Base-by-base conservation (phyloP, 805 yeast genomes). In the Debaryomyces maramus region DNA sequence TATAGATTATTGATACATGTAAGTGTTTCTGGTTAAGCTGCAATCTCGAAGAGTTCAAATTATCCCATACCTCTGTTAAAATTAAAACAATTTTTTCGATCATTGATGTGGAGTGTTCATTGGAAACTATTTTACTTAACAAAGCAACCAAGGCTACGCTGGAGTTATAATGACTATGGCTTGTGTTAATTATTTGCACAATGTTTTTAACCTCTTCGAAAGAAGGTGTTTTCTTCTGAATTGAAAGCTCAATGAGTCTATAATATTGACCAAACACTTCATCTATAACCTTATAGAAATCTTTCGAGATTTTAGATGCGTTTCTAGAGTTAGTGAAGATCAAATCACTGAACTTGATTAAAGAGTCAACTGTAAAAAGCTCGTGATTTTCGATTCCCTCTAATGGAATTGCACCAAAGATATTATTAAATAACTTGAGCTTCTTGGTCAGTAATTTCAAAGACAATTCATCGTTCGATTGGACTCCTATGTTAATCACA, bases 11-110 rank as follows among this genome's bases (percentile, higher is more conserved):
- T 0, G 53, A 43, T 10, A 76, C 54, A 49, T 89, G 96, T 34
- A 87, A 66, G 10, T 70, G 71, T 37, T 80, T 77, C 46, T 88
- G 93, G 32, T 77, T 75, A 29, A 86, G 64, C 20, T 82, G 75
- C 27, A 88, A 63, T 34, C 95, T 67, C 8, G 80, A 82, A 1
- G 73, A 69, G 13, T 71, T 70, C 17, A 88, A 53, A 16, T 70
- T 73, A 3, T 61, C 63, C 93, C 96, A 87, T 14, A 85, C 66
- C 0, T 59, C 52, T 1, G 60, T 51, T 30, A 77, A 42, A 13
- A 70, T 60, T 2, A 57, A 61, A 11, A 67, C 55, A 15, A 75
- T 39, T 1, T 45, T 41, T 1, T 47, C 38, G 1, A 52, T 17
- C 6, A 43, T 29, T 1, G 39, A 46, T 5, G 40, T 22, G 11